Evolutionary conservation across 78 protist species (phyloP).

Genomic region (Carpediemonas membranifera): DNA sequence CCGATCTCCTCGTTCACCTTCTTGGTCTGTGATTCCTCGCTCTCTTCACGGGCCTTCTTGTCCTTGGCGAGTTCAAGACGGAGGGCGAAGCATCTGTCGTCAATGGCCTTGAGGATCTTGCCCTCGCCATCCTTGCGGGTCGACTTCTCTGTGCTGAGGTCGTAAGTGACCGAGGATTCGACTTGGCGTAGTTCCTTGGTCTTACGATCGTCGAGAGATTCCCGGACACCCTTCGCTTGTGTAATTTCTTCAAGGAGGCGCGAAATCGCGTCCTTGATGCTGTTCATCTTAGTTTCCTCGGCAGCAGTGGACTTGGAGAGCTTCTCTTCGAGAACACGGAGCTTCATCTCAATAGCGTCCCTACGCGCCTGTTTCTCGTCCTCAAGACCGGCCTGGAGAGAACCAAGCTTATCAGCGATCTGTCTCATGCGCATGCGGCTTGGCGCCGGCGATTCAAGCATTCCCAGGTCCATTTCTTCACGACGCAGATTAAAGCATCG

Average conservation of each 20-base stretch:
- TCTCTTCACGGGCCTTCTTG: slow-evolving; percentile 15
- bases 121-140: slow-evolving; percentile 25
- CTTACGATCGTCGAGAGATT: slow-evolving; percentile 24
- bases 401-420: slow-evolving; percentile 3
- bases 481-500: too few relatives aligned
- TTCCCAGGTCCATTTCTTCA: too few relatives aligned
- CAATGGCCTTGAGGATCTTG: slow-evolving; percentile 12
- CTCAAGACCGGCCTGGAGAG: background rate
- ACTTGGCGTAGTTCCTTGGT: slow-evolving; percentile 28
- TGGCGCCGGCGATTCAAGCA: too few relatives aligned
- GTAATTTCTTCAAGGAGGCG: slow-evolving; percentile 13
- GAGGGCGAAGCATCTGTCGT: slow-evolving; percentile 5
- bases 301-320: background rate
- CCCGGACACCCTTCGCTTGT: slow-evolving; percentile 8
- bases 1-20: background rate
- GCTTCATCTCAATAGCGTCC: slow-evolving; percentile 19
- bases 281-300: slow-evolving; percentile 11
- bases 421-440: slow-evolving; percentile 7
- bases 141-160: slow-evolving; percentile 26
- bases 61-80: slow-evolving; percentile 1
- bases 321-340: slow-evolving; percentile 13
- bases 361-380: background rate
- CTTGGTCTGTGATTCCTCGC: background rate
- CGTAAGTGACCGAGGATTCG: slow-evolving; percentile 10
- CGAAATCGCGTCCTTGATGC: slow-evolving; percentile 3